These are phyloP conservation scores for Saccharomyces hybrid DNA, from an alignment of 1,139 yeast species.

Conservation along the genomic window DNA sequence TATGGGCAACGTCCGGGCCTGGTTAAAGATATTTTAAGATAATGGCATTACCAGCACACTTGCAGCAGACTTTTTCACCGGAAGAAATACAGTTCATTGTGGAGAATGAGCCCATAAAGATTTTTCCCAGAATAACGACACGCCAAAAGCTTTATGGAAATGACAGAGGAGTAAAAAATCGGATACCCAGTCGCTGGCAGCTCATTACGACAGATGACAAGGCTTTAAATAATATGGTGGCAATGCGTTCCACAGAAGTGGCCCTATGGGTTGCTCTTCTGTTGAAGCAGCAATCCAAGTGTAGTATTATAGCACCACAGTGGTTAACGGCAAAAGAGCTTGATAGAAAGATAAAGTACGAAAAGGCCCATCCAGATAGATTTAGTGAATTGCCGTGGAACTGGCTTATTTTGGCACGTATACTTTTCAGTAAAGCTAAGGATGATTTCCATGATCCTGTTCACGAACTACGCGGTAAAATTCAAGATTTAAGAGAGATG, in stretches of 20 bases:
- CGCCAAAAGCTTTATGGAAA: constrained; percentile 15
- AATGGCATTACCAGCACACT: constrained; percentile 61
- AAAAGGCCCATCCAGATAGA: constrained; percentile 46
- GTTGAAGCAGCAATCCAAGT: constrained; percentile 75
- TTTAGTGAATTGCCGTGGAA: constrained; percentile 76
- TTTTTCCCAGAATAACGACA: constrained; percentile 49
- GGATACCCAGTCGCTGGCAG: constrained; percentile 12
- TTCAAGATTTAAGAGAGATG: constrained; percentile 82
- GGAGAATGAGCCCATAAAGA: constrained; percentile 65
- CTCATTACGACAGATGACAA: constrained; percentile 34
- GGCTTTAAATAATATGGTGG: constrained; percentile 44
- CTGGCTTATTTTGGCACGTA: constrained; percentile 78
- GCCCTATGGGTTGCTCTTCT: constrained; percentile 88
- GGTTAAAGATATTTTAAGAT: not conserved
- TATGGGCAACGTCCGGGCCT: not conserved
- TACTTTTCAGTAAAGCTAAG: constrained; percentile 53
- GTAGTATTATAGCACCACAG: constrained; percentile 77
- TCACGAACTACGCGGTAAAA: constrained; percentile 52
- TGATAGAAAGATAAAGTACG: constrained; percentile 59
- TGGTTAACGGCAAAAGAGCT: constrained; percentile 69
- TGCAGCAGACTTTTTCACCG: constrained; percentile 58
- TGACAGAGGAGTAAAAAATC: constrained; percentile 1
- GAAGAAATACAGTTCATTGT: constrained; percentile 78
- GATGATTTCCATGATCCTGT: constrained; percentile 62
- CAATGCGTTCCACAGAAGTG: constrained; percentile 62